These are phyloP conservation scores for Fusarium chuoi DNA, from an alignment of 2,329 filamentous ascomycete genomes.

Conservation along the genomic window DNA sequence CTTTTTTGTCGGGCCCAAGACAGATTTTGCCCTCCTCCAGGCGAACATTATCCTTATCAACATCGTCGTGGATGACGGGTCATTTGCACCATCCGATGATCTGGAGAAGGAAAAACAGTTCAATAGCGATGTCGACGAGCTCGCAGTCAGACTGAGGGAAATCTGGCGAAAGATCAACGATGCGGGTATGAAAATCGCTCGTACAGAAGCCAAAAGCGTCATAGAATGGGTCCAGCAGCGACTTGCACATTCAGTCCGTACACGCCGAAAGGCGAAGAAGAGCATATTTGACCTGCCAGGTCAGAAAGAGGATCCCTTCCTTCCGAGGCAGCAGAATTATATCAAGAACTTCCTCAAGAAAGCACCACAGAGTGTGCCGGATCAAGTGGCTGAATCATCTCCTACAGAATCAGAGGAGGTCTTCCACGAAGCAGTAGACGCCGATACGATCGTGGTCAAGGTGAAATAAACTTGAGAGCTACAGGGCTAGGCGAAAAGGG, in stretches of 20 bases:
- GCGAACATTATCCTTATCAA: conserved; percentile 77
- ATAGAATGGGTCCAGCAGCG: conserved; percentile 81
- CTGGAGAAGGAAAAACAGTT: conserved; percentile 60
- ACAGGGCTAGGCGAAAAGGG: neutral
- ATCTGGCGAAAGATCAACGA: conserved; percentile 75
- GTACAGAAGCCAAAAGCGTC: conserved; percentile 80
- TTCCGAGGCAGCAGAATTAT: conserved; percentile 59
- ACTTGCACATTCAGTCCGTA: conserved; percentile 76
- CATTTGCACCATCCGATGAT: conserved; percentile 43
- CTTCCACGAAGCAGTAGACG: conserved; percentile 2
- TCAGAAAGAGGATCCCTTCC: conserved; percentile 51
- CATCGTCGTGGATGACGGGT: conserved; percentile 75
- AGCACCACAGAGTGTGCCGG: conserved; percentile 21
- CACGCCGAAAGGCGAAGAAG: conserved; percentile 65
- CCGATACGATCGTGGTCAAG: conserved; percentile 38
- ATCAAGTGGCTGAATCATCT: neutral
- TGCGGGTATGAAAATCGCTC: conserved; percentile 75
- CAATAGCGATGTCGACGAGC: conserved; percentile 75
- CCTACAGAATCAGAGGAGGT: neutral
- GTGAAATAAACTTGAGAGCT: conserved; percentile 3
- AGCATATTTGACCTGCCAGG: conserved; percentile 59
- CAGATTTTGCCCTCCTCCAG: conserved; percentile 75
- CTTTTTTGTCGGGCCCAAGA: conserved; percentile 64
- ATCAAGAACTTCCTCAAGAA: conserved; percentile 60
- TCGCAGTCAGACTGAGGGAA: conserved; percentile 68